Base-by-base conservation (phyloP, 345 rosid genomes). In the Mercurialis annua region DNA sequence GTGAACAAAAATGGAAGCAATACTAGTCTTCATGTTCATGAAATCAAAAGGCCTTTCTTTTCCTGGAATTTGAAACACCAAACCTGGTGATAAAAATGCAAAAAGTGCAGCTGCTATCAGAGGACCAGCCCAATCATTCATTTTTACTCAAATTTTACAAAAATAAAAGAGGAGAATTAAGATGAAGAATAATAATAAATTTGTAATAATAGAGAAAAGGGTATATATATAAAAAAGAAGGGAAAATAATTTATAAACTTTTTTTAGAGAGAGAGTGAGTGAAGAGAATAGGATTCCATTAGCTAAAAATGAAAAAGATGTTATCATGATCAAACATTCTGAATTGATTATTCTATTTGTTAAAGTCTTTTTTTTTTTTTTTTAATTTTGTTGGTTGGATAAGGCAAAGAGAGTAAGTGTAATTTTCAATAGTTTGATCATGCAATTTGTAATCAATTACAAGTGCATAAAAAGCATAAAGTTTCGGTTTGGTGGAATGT, bases 101-200 rank as follows among this genome's bases (percentile, higher is more conserved):
- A 90, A 93, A 61, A 93, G 76, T n/a, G 96, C 98, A 2, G 96
- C 75, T 10, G 97, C 97, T 59, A 90, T 89, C 64, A 93, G 68
- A 1, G 97, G 89, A 77, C 86, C 91, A 23, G 92, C 98, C 98
- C 98, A 93, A 53, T 89, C 91, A 40, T 84, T 78, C 98, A 88
- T 87, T 27, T 27, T 14, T 31, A 10, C 17, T 16, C 11, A 2
- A n/a, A n/a, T n/a, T n/a, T n/a, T n/a, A n/a, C n/a, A n/a, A n/a
- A n/a, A n/a, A n/a, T n/a, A n/a, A n/a, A n/a, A n/a, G n/a, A n/a
- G n/a, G n/a, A n/a, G n/a, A n/a, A n/a, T n/a, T n/a, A n/a, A n/a
- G n/a, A n/a, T n/a, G n/a, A n/a, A n/a, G n/a, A n/a, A n/a, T n/a
- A n/a, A n/a, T n/a, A n/a, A n/a, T n/a, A n/a, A n/a, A n/a, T n/a